Evolutionary conservation across 2,329 filamentous ascomycete genomes (phyloP), one percentile per base, ranked within the genome.

Genomic region (Zopfia rhizophila): DNA sequence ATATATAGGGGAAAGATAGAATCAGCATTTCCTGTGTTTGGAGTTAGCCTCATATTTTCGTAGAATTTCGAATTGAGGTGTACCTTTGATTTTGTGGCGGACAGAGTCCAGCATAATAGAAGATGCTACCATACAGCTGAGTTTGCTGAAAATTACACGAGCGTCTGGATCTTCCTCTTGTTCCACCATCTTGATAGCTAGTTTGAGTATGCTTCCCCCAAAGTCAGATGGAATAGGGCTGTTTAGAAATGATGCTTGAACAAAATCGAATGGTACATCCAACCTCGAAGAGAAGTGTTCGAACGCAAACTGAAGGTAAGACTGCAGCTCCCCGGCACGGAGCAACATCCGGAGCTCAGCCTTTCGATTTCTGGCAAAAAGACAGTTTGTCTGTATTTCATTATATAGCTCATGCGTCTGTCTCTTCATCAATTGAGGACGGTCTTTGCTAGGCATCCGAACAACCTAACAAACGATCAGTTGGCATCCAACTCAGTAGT

Each of bases 211-310:
- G 51, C 78, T 77, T 6, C 73, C 77, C 14, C 74, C 72, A 54
- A 80, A 79, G 38, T 76, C 70, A 22, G 60, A 61, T 30, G 76
- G 70, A 53, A 79, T 75, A 0, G 75, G 76, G 37, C 72, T 77
- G 23, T 73, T 68, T 4, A 63, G 58, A 7, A 76, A 69, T 3
- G 77, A 75, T 4, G 72, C 73, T 43, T 75, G 60, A 30, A 80
- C 73, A 49, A 81, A 80, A 53, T 81, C 76, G 55, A 81, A 81
- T 5, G 78, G 75, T 1, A 61, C 55, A 30, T 77, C 68, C 7
- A 79, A 58, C 30, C 72, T 66, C 1, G 58, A 63, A 3, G 74
- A 67, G 41, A 78, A 81, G 49, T 81, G 78, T 35, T 77, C 72
- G 49, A 78, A 80, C 0, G 75, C 78, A 19, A 65, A 66, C 50